Evolutionary conservation across 129 eudicot species (phyloP).

Genomic region (Flaveria linearis): DNA sequence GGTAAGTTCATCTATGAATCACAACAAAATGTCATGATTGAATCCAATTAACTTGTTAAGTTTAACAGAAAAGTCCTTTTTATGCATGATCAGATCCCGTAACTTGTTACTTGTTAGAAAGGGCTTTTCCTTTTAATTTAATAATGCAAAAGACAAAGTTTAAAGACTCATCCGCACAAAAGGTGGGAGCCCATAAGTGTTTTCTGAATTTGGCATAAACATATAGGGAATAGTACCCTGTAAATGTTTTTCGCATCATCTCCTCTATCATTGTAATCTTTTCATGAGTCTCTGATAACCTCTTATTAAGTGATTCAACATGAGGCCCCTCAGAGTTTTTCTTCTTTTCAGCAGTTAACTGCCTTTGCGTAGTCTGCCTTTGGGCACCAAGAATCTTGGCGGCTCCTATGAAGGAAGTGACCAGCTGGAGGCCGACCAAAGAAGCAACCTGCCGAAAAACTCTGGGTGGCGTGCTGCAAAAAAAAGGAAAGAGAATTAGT

Average conservation of each 20-base stretch:
- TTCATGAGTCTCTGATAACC: conserved; percentile 75
- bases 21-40: not conserved
- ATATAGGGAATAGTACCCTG: conserved; percentile 53
- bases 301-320: conserved; percentile 79
- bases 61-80: not conserved
- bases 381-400: conserved; percentile 88
- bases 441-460: conserved; percentile 82
- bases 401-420: conserved; percentile 77
- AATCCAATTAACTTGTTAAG: not conserved
- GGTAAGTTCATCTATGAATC: not conserved
- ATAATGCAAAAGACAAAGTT: not conserved
- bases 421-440: conserved; percentile 93
- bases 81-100: not conserved
- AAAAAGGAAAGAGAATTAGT: conserved; percentile 6
- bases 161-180: not conserved
- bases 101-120: not conserved
- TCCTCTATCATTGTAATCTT: conserved; percentile 83
- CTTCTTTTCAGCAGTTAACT: conserved; percentile 87
- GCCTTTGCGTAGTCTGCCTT: conserved; percentile 96
- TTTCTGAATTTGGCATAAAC: not conserved
- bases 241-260: conserved; percentile 92
- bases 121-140: not conserved
- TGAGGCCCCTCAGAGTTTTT: conserved; percentile 76
- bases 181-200: not conserved
- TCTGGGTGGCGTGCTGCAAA: conserved; percentile 92